These are phyloP conservation scores for Termitomyces sp. DNA, from an alignment of 1,284 basidiomycete genomes.

Conservation along the genomic window DNA sequence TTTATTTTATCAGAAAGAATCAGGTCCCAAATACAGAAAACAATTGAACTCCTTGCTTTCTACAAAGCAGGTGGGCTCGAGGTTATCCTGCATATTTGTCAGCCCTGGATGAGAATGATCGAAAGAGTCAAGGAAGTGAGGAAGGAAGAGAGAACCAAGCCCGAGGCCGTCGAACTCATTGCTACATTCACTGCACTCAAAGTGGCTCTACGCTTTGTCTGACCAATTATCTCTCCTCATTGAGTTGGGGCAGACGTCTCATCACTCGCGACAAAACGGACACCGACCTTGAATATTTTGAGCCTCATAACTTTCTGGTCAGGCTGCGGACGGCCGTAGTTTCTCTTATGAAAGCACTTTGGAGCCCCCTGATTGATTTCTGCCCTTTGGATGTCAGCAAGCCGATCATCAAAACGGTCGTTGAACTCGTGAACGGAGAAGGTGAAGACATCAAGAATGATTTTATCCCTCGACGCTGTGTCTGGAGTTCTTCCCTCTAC, in stretches of 20 bases:
- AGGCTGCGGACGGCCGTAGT: conserved; percentile 70
- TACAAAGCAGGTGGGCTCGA: conserved; percentile 71
- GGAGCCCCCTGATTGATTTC: conserved; percentile 84
- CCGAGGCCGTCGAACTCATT: conserved; percentile 56
- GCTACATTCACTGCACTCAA: conserved; percentile 81
- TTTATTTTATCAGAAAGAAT: conserved; percentile 55
- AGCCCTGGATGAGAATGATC: conserved; percentile 53
- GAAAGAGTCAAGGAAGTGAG: conserved; percentile 43
- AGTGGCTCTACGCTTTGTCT: conserved; percentile 75
- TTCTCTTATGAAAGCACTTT: conserved; percentile 67
- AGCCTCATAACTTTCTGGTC: conserved; percentile 83
- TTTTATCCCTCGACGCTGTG: conserved; percentile 8
- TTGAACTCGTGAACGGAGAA: conserved; percentile 81
- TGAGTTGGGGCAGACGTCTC: conserved; percentile 82
- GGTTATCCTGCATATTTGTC: conserved; percentile 59
- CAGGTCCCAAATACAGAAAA: conserved; percentile 72
- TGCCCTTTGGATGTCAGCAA: conserved; percentile 72
- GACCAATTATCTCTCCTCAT: conserved; percentile 78
- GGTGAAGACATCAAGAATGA: conserved; percentile 64
- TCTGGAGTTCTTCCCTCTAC: conserved; percentile 13
- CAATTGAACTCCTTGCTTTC: conserved; percentile 76
- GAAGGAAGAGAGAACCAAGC: conserved; percentile 52
- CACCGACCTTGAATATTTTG: conserved; percentile 73
- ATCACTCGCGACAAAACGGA: conserved; percentile 75
- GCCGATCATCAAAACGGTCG: conserved; percentile 70